Base-by-base conservation (phyloP, 176 grass and related monocot species). In the Aegilops speltoides region DNA sequence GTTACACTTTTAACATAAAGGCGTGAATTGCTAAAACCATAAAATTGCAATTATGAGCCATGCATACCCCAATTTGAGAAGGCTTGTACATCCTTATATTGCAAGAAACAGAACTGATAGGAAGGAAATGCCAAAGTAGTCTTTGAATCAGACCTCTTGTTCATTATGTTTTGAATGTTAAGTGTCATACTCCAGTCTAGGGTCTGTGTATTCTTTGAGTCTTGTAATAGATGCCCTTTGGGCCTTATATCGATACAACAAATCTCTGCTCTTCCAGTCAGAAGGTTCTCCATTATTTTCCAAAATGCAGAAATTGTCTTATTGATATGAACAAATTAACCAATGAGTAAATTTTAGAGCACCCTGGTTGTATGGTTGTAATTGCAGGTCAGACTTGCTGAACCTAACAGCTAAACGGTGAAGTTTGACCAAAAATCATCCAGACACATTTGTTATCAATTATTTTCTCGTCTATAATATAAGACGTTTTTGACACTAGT, bases 81-180 rank as follows among this genome's bases (percentile, higher is more conserved):
- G 41, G 41, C 41, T 43, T 43, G 41, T 43, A 43, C 41, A 43
- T 43, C 41, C 41, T 43, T 43, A 43, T 43, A 43, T 43, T 43
- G 41, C 10, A 43, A 50, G 56, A 64, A 73, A 31, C 6, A 89
- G 3, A 56, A 65, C 29, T 78, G 6, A 79, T 73, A 8, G 13
- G 56, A 84, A 84, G 64, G 72, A 79, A 62, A 29, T 67, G 38
- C 16, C 25, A 46, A 83, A 77, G 59, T 36, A 14, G 37, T 64
- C 62, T 34, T 80, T 74, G 25, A 19, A 54, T 78, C 6, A 64
- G 28, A 22, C 17, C 26, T 24, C 41, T 34, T 20, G 64, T 38
- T 48, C 31, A 28, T 72, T 19, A 23, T 84, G 56, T 33, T 63
- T 41, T 64, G 63, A 15, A 41, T 74, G 40, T 73, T 14, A 68